Conservation (phyloP, 176 grass and related monocot genomes). For the Bothriochloa decipiens region DNA sequence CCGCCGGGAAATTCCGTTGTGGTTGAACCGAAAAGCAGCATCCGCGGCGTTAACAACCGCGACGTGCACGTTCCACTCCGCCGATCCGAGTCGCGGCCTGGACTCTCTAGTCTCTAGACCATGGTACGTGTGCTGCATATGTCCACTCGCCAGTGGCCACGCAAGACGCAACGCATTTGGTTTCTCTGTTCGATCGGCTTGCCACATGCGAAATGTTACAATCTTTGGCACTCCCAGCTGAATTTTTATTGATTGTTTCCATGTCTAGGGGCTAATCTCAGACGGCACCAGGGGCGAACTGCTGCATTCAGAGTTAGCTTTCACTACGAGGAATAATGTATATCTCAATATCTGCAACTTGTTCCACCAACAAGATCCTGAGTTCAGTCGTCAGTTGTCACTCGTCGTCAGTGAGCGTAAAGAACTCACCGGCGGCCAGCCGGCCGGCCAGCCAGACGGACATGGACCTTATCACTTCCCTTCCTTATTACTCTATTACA, state of each 20-base stretch:
- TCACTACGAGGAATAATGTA: too few species aligned
- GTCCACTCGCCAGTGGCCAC: background rate
- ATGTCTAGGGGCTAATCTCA: too few species aligned
- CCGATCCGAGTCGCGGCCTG: background rate
- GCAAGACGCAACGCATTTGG: background rate
- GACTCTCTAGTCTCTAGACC: background rate
- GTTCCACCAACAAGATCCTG: conserved; percentile 16
- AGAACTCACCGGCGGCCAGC: background rate
- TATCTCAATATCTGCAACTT: background rate
- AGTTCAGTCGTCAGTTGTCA: background rate
- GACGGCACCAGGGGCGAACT: too few species aligned
- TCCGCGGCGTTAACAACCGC: background rate
- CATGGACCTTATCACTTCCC: background rate
- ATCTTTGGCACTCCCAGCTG: background rate
- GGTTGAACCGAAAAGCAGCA: background rate
- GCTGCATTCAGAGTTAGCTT: too few species aligned
- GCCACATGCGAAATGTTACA: background rate
- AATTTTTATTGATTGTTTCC: too few species aligned
- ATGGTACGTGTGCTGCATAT: background rate
- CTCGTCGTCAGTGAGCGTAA: background rate
- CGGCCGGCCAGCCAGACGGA: background rate
- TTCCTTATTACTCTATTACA: too few species aligned
- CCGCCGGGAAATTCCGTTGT: too few species aligned
- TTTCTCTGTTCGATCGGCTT: too few species aligned
- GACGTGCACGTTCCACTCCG: conserved; percentile 7